Conservation (phyloP, 805 yeast genomes). For the Priceomyces haplophilus region DNA sequence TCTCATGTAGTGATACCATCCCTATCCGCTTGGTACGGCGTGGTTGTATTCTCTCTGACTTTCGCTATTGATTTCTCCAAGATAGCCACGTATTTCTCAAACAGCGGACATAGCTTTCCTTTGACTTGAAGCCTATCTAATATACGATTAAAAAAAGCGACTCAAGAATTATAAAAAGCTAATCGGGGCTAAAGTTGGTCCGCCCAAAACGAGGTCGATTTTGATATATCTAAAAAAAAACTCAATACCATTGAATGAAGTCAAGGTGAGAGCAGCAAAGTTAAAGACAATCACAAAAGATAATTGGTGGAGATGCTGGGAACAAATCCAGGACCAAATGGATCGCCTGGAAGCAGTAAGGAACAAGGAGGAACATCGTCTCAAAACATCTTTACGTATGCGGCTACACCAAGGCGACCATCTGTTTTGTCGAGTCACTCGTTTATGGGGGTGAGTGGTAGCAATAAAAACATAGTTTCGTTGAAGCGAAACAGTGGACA, state of each 20-base stretch:
- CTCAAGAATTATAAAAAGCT: too few relatives aligned
- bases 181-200: too few relatives aligned
- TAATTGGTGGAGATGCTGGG: slow-evolving; percentile 4
- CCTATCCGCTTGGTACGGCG: not conserved
- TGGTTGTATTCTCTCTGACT: too few relatives aligned
- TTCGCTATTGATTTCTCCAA: too few relatives aligned
- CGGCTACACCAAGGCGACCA: not conserved
- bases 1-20: slow-evolving; percentile 33
- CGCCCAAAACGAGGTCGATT: not conserved
- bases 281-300: not conserved
- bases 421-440: slow-evolving; percentile 1
- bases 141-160: too few relatives aligned
- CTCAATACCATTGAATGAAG: too few relatives aligned
- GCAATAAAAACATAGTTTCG: not conserved
- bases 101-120: too few relatives aligned
- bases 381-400: not conserved
- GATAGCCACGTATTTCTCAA: too few relatives aligned
- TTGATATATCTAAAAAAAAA: not conserved
- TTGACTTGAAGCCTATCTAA: too few relatives aligned
- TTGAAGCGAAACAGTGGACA: not conserved
- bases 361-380: slow-evolving; percentile 1
- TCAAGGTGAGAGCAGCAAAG: not conserved
- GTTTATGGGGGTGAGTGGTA: not conserved
- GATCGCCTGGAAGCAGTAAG: slow-evolving; percentile 1
- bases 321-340: slow-evolving; percentile 4